Evolutionary conservation across 805 yeast species (phyloP), one percentile per base, ranked within the genome.

Genomic region (Starmerella powellii): DNA sequence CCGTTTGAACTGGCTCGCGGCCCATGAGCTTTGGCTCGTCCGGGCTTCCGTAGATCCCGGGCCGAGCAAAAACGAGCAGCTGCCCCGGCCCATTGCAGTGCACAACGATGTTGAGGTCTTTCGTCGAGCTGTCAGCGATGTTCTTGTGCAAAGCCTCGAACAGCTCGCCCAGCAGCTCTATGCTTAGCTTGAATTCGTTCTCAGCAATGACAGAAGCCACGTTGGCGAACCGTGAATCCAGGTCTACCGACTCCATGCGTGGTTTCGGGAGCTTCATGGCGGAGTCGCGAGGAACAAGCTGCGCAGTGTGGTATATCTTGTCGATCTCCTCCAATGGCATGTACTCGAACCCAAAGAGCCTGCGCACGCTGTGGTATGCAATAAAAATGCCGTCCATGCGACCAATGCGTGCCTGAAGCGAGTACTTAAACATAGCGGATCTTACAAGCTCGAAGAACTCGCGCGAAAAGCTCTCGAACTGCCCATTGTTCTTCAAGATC

Each of bases 351-450:
- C 96, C 98, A 61, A 88, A 84, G 52, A 87, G 72, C 37, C 76
- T 65, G 24, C 73, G 68, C 39, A 85, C 71, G 58, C 87, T 88
- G 60, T 88, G 98, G 59, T 78, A 88, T 0, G 95, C 95, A 13
- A 88, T 69, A 52, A 83, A 85, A 2, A 91, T 84, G 5, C 98
- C 98, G 61, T 87, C 96, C 97, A 91, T 88, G 53, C 81, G 77
- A 2, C 97, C 98, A 32, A 88, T 81, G 48, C 96, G 69, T 0
- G 95, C 97, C 60, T 91, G 97, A 50, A 88, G 67, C 2, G 82
- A 72, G 56, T 88, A 88, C 62, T 88, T 88, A 52, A 88, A 64
- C 62, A 88, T 62, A 0, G 91, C 79, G 2, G 88, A 73, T 44
- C 82, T 64, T 15, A 78, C 72, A 53, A 88, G 68, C 55, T 88